Evolutionary conservation across 2,329 filamentous ascomycete genomes (phyloP).

Genomic region (Tolypocladium nubicola): DNA sequence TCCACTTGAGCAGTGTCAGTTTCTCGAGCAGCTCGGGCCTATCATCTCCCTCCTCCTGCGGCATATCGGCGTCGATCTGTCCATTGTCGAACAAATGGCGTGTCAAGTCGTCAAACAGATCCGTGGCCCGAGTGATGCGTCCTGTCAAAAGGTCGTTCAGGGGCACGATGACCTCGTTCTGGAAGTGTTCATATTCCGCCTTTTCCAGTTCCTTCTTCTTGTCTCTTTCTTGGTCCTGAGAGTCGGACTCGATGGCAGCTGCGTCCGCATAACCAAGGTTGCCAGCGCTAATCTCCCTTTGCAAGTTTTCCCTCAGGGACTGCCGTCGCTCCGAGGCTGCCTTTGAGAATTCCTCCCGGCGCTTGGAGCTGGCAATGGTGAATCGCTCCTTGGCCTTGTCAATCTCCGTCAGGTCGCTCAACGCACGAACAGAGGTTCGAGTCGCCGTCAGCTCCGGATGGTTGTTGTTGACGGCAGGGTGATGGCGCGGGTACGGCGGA

Average conservation of each 20-base stretch:
- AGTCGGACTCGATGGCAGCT: slow-evolving; percentile 67
- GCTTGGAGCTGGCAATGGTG: slow-evolving; percentile 43
- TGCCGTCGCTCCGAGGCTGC: slow-evolving; percentile 44
- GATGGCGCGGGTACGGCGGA: slow-evolving; percentile 85
- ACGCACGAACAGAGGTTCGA: slow-evolving; percentile 59
- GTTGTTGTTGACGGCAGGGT: slow-evolving; percentile 91
- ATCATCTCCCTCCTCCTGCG: slow-evolving; percentile 92
- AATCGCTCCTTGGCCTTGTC: slow-evolving; percentile 56
- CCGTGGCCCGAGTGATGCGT: slow-evolving; percentile 62
- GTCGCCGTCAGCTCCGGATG: slow-evolving; percentile 81
- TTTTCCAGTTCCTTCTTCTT: slow-evolving; percentile 65
- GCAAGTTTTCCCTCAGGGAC: slow-evolving; percentile 62
- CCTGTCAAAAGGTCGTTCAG: slow-evolving; percentile 70
- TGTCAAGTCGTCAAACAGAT: slow-evolving; percentile 67
- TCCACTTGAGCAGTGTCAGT: slow-evolving; percentile 89
- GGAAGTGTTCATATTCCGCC: slow-evolving; percentile 74
- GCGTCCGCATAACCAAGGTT: slow-evolving; percentile 76
- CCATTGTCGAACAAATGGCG: slow-evolving; percentile 59
- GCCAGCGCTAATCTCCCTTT: slow-evolving; percentile 66
- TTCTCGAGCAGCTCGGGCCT: slow-evolving; percentile 90
- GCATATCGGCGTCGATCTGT: slow-evolving; percentile 60
- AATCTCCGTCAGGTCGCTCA: slow-evolving; percentile 66
- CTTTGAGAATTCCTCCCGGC: slow-evolving; percentile 43
- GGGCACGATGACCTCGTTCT: slow-evolving; percentile 71
- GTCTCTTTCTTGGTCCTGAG: slow-evolving; percentile 58